Evolutionary conservation across 768 basidiomycete genomes (phyloP).

Genomic region (Hericium erinaceus): DNA sequence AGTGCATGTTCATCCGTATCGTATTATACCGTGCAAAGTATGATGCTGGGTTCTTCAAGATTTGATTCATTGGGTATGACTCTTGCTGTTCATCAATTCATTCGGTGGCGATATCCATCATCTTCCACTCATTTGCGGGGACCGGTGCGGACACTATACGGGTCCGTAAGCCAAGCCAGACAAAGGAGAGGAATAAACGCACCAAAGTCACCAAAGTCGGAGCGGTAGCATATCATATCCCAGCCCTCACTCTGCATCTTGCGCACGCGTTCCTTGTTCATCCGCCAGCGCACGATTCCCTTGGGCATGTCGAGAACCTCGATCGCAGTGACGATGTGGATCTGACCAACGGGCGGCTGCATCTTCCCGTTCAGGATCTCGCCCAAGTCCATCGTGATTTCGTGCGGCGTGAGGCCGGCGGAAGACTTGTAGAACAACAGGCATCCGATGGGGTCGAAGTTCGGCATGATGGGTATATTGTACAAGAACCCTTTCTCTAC

Average conservation of each 20-base stretch:
- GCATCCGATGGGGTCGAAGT: too few relatives aligned
- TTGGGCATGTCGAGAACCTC: not conserved
- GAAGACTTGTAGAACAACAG: not conserved
- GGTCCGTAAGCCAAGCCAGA: too few relatives aligned
- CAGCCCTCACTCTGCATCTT: not conserved
- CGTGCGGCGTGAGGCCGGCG: not conserved
- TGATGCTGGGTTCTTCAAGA: too few relatives aligned
- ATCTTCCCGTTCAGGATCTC: not conserved
- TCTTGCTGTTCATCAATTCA: too few relatives aligned
- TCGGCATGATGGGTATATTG: not conserved
- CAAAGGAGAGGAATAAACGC: not conserved
- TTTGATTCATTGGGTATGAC: too few relatives aligned
- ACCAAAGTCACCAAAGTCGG: not conserved
- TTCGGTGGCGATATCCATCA: too few relatives aligned
- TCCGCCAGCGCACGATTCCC: not conserved
- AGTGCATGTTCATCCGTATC: too few relatives aligned
- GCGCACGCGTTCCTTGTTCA: not conserved
- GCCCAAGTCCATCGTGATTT: not conserved
- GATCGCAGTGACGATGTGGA: not conserved
- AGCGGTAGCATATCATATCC: not conserved
- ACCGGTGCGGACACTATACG: too few relatives aligned
- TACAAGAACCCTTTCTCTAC: not conserved
- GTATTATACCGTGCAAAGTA: too few relatives aligned
- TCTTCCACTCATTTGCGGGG: too few relatives aligned
- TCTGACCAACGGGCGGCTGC: not conserved